These are phyloP conservation scores for Ophiocordyceps camponoti-rufipedis DNA, from an alignment of 2,329 filamentous ascomycete species.

Conservation along the genomic window DNA sequence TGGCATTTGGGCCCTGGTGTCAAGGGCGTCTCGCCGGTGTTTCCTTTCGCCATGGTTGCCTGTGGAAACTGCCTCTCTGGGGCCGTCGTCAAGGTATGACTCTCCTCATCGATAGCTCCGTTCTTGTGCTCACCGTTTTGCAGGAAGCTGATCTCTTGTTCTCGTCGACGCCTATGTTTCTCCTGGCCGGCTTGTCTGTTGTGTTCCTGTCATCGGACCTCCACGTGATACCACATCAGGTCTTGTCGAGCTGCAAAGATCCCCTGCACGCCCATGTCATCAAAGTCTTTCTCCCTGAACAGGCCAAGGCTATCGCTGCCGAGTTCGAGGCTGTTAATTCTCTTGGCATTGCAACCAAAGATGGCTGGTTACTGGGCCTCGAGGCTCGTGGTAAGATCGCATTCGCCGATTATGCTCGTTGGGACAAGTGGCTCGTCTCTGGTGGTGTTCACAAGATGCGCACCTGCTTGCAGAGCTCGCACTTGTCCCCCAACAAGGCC, in stretches of 20 bases:
- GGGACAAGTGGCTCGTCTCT: constrained; percentile 53
- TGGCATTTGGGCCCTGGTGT: constrained; percentile 45
- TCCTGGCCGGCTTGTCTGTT: constrained; percentile 53
- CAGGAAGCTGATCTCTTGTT: constrained; percentile 56
- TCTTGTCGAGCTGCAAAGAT: constrained; percentile 31
- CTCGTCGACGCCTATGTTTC: constrained; percentile 38
- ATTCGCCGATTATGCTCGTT: constrained; percentile 44
- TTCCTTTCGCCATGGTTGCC: constrained; percentile 49
- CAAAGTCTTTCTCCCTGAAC: constrained; percentile 46
- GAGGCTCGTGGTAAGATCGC: constrained; percentile 40
- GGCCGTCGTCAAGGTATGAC: constrained; percentile 45
- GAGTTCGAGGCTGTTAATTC: constrained; percentile 45
- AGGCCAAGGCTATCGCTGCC: constrained; percentile 42
- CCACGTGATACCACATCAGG: constrained; percentile 38
- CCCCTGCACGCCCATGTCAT: constrained; percentile 30
- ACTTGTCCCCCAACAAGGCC: background rate
- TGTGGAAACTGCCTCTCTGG: constrained; percentile 48
- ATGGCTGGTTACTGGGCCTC: constrained; percentile 68
- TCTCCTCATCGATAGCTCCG: background rate
- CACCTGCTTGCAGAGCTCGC: constrained; percentile 3
- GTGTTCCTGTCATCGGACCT: constrained; percentile 43
- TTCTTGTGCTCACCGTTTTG: background rate
- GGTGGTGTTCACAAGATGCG: constrained; percentile 22
- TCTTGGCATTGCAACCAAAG: constrained; percentile 48
- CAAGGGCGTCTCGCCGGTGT: constrained; percentile 44